These are phyloP conservation scores for Dalbergia cochinchinensis DNA, from an alignment of 306 rosid genomes.

Conservation along the genomic window DNA sequence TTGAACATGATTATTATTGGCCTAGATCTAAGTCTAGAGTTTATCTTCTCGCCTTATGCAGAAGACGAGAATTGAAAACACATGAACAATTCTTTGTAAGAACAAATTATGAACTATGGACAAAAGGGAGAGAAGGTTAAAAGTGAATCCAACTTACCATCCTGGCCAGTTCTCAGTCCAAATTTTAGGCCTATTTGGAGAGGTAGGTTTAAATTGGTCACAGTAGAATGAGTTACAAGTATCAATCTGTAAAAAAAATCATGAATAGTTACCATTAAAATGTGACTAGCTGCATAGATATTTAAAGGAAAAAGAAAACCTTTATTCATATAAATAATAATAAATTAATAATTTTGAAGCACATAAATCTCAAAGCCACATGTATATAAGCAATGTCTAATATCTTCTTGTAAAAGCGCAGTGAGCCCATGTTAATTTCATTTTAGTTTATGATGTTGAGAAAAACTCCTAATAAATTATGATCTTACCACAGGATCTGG, in stretches of 20 bases:
- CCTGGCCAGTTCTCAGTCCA: slow-evolving; percentile 99
- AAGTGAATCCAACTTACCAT: slow-evolving; percentile 65
- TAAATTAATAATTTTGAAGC: slow-evolving; percentile 13
- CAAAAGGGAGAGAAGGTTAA: slow-evolving; percentile 28
- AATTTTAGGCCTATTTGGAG: slow-evolving; percentile 85
- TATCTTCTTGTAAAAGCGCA: slow-evolving; percentile 26
- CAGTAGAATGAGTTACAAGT: slow-evolving; percentile 95
- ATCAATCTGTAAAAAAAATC: slow-evolving; percentile 72
- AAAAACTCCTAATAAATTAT: slow-evolving; percentile 31
- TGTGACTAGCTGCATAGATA: slow-evolving; percentile 26
- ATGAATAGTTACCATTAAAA: slow-evolving; percentile 31
- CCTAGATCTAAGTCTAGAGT: not conserved
- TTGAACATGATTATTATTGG: not conserved
- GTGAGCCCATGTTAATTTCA: not conserved
- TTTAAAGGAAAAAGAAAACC: not conserved
- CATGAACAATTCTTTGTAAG: slow-evolving; percentile 5
- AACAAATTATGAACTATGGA: slow-evolving; percentile 33
- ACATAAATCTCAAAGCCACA: slow-evolving; percentile 1
- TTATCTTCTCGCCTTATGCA: slow-evolving; percentile 15
- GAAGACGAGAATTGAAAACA: slow-evolving; percentile 23
- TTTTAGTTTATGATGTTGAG: slow-evolving; percentile 17
- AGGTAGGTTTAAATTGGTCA: slow-evolving; percentile 84
- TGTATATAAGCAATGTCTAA: not conserved
- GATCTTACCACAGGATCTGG: slow-evolving; percentile 87
- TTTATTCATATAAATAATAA: not conserved